Conservation (phyloP, 2,329 filamentous ascomycete species). For the Microdochium paspali region DNA sequence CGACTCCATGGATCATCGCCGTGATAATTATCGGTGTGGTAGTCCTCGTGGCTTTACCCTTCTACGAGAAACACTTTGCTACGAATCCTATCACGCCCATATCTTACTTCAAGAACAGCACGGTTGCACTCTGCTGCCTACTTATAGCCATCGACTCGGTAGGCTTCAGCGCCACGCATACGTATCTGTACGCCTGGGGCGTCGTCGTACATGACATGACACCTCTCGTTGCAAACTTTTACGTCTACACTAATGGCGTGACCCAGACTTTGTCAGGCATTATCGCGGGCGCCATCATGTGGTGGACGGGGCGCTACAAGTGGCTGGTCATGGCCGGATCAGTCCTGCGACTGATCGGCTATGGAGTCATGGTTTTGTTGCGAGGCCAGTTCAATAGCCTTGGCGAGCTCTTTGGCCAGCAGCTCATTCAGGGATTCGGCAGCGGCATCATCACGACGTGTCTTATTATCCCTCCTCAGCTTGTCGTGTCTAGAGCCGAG, state of each 20-base stretch:
- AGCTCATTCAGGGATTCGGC: constrained; percentile 4
- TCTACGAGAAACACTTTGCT: constrained; percentile 3
- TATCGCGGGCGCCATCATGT: constrained; percentile 1
- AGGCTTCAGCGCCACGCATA: constrained; percentile 2
- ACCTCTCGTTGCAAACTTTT: neutral
- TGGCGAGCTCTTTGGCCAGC: constrained; percentile 3
- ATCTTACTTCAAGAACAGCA: constrained; percentile 1
- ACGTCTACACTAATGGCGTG: constrained; percentile 17
- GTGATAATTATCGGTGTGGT: constrained; percentile 1
- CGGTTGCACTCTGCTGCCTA: constrained; percentile 1
- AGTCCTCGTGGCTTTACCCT: constrained; percentile 1
- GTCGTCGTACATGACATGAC: constrained; percentile 1
- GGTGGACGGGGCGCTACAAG: constrained; percentile 4
- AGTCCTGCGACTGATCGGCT: constrained; percentile 5
- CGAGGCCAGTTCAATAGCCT: neutral
- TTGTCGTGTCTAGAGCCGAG: constrained; percentile 2
- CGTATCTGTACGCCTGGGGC: constrained; percentile 5
- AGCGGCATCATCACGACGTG: constrained; percentile 1
- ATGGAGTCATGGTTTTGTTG: constrained; percentile 5
- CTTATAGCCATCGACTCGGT: constrained; percentile 2
- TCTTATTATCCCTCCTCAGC: neutral
- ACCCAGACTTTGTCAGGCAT: constrained; percentile 2
- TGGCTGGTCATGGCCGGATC: constrained; percentile 4
- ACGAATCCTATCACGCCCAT: constrained; percentile 3
- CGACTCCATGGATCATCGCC: constrained; percentile 3